phyloP scores from a whole-genome alignment of 148 eudicot species.

The Amaranthus hypochondriacus region DNA sequence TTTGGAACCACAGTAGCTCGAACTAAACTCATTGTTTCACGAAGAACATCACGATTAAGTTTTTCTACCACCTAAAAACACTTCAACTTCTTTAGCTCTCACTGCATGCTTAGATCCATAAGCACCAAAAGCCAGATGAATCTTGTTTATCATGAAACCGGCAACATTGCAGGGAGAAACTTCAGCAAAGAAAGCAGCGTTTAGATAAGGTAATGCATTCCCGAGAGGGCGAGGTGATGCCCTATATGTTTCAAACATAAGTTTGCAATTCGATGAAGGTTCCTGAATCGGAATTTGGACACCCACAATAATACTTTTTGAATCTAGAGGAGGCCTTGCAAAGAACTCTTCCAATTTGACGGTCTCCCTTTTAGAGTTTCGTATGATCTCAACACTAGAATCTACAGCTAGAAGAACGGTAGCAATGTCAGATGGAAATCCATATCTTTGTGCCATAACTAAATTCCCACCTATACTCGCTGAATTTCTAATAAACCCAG shows the following conservation, averaged over 20 bases:
- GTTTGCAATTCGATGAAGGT: slow-evolving; percentile 29
- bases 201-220: slow-evolving; percentile 69
- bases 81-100: slow-evolving; percentile 64
- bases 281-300: slow-evolving; percentile 52
- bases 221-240: slow-evolving; percentile 89
- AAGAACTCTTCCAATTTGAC: slow-evolving; percentile 67
- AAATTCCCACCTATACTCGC: slow-evolving; percentile 95
- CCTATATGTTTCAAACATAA: slow-evolving; percentile 72
- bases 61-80: slow-evolving; percentile 46
- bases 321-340: slow-evolving; percentile 51
- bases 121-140: slow-evolving; percentile 77
- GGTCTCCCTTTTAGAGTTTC: slow-evolving; percentile 31
- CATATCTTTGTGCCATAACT: slow-evolving; percentile 76
- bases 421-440: slow-evolving; percentile 84
- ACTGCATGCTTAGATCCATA: slow-evolving; percentile 66
- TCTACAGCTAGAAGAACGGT: slow-evolving; percentile 71
- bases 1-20: slow-evolving; percentile 53
- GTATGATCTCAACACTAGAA: slow-evolving; percentile 46
- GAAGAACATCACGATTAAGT: slow-evolving; percentile 36
- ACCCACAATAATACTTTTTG: slow-evolving; percentile 49
- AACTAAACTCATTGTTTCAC: slow-evolving; percentile 54
- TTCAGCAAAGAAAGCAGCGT: slow-evolving; percentile 83
- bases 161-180: slow-evolving; percentile 29
- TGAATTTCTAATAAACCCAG: slow-evolving; percentile 62
- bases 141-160: slow-evolving; percentile 33